Evolutionary conservation across 2,329 filamentous ascomycete genomes (phyloP), one percentile per base, ranked within the genome.

Genomic region (Colletotrichum eleusines): DNA sequence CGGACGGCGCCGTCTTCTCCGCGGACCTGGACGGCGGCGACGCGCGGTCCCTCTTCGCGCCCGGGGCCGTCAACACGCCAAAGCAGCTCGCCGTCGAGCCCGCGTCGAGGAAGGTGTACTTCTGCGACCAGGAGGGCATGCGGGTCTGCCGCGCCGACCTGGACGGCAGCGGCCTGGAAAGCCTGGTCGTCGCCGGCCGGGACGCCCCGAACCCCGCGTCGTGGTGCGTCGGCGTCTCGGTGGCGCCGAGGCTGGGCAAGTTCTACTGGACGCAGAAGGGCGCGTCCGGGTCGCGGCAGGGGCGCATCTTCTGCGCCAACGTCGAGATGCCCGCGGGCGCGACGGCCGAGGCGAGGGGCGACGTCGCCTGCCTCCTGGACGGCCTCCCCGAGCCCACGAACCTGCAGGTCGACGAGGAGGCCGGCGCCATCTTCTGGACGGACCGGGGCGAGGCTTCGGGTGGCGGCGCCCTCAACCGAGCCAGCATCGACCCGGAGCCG

Each of bases 191-290:
- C 61, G 79, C 76, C 0, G 76, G 81, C 8, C 69, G 79, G 1
- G 65, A 78, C 23, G 68, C 75, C 12, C 73, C 76, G 16, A 82
- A 85, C 64, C 42, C 72, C 70, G 75, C 73, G 55, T 77, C 80
- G 5, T 89, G 87, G 87, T 88, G 86, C 65, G 88, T 90, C 11
- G 88, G 89, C 1, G 81, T 91, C 48, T 77, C 84, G 0, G 80
- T 90, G 0, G 82, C 83, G 3, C 77, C 78, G 0, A 69, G 76
- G 0, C 77, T 78, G 1, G 81, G 82, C 18, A 81, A 83, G 51
- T 80, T 90, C 55, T 90, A 86, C 80, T 91, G 88, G 88, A 87
- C 85, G 0, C 88, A 90, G 62, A 90, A 90, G 74, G 88, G 89
- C 0, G 78, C 81, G 0, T 82, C 83, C 3, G 90, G 90, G 76